Evolutionary conservation across 2,329 filamentous ascomycete species (phyloP).

Genomic region (Fusarium acutatum): DNA sequence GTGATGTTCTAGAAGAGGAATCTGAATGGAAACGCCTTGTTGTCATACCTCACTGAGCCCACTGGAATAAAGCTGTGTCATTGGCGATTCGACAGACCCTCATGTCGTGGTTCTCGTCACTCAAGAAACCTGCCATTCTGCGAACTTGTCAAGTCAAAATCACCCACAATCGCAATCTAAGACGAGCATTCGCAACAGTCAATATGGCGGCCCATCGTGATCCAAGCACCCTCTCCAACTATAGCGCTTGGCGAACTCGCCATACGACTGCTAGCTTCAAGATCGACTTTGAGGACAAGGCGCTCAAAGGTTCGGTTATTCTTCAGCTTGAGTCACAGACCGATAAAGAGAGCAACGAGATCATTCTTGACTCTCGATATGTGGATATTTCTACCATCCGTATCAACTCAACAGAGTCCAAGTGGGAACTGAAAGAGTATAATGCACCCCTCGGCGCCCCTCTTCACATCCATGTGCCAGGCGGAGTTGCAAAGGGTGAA

Average conservation of each 20-base stretch:
- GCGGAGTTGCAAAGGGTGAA: conserved; percentile 62
- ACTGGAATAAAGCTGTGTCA: conserved; percentile 13
- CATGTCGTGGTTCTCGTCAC: conserved; percentile 42
- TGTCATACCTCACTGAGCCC: conserved; percentile 19
- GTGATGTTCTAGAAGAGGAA: conserved; percentile 29
- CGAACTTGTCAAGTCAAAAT: conserved; percentile 37
- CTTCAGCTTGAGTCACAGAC: conserved; percentile 82
- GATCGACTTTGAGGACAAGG: conserved; percentile 84
- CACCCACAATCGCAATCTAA: conserved; percentile 35
- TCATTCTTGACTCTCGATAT: conserved; percentile 89
- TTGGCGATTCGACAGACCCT: conserved; percentile 26
- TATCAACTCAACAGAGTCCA: conserved; percentile 68
- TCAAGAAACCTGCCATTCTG: conserved; percentile 40
- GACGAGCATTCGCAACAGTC: conserved; percentile 44
- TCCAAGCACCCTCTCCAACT: conserved; percentile 92
- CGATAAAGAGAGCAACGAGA: conserved; percentile 74
- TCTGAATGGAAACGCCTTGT: conserved; percentile 2
- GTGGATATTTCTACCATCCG: conserved; percentile 77
- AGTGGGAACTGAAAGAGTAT: conserved; percentile 76
- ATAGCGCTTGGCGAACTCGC: conserved; percentile 83
- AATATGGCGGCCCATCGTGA: conserved; percentile 64
- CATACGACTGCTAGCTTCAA: conserved; percentile 85
- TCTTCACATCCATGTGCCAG: conserved; percentile 69
- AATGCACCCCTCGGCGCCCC: conserved; percentile 79
- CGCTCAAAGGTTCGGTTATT: conserved; percentile 78